Evolutionary conservation across 179 eudicot genomes (phyloP), one percentile per base, ranked within the genome.

Genomic region (Heliamphora pulchella): DNA sequence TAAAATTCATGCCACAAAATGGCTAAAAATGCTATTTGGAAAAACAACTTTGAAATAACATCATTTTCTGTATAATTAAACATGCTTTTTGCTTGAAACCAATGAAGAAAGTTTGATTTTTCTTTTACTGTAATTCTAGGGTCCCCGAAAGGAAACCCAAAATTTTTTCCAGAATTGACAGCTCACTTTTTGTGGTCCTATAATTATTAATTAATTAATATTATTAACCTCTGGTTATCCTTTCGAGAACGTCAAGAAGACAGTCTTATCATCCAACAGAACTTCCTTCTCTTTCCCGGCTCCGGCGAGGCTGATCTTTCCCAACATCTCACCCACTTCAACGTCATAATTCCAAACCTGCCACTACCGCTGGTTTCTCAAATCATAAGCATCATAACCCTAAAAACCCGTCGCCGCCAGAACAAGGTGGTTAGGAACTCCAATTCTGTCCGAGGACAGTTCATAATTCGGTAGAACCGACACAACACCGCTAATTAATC

Each of bases 211-310:
- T n/a, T n/a, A n/a, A n/a, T n/a, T n/a, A n/a, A n/a, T n/a, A n/a
- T n/a, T n/a, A n/a, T n/a, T n/a, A n/a, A n/a, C n/a, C n/a, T n/a
- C 86, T 1, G 94, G 93, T 74, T 89, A 91, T 0, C 96, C 97
- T 75, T 86, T 91, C 0, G 96, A 93, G 80, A 93, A 93, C 8
- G 96, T 93, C 73, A 93, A 59, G 81, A 93, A 93, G 22, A 91
- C 87, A 7, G 94, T 93, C 81, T 96, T 80, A 20, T 93, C 91
- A 48, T 87, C 85, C 0, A 82, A 47, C 20, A 87, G 86, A n/a
- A 83, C 68, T 65, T n/a, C 58, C 20, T 55, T 73, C 15, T 43
- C 77, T 59, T 50, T 58, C 46, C 8, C 82, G 5, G 44, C 54
- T 2, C 3, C 62, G 3, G 1, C 46, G 0, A 71, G 47, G 15